A percentile compares a stretch with the other conserved stretches of the same genome.
phyloP scores from a whole-genome alignment of 768 basidiomycete species.

The Symmetrospora coprosmae region DNA sequence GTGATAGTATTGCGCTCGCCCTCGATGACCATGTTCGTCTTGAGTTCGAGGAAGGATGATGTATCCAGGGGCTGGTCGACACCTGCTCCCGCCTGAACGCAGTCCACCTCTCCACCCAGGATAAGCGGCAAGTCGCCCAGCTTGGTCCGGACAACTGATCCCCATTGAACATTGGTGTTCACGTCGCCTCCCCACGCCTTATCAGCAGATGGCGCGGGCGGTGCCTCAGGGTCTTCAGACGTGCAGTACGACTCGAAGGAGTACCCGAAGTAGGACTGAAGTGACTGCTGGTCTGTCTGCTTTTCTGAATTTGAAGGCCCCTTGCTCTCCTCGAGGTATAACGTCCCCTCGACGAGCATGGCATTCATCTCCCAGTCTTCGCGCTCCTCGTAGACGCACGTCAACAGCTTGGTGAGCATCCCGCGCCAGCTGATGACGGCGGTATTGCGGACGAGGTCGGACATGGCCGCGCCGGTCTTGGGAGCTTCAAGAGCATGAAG shows the following conservation, averaged over 20 bases:
- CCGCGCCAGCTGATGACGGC: slow-evolving; percentile 54
- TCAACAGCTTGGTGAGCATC: slow-evolving; percentile 74
- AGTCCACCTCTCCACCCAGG: slow-evolving; percentile 84
- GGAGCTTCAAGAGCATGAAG: background rate
- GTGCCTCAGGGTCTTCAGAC: slow-evolving; percentile 30
- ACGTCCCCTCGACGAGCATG: slow-evolving; percentile 47
- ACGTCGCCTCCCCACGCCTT: slow-evolving; percentile 42
- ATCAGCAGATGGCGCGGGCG: slow-evolving; percentile 18
- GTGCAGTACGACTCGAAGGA: slow-evolving; percentile 83
- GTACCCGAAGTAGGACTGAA: slow-evolving; percentile 64
- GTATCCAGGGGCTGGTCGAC: background rate
- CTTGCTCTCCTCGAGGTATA: slow-evolving; percentile 31
- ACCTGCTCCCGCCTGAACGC: slow-evolving; percentile 42
- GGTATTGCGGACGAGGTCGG: slow-evolving; percentile 32
- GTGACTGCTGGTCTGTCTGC: slow-evolving; percentile 49
- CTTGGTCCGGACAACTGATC: slow-evolving; percentile 72
- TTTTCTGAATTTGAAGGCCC: slow-evolving; percentile 21
- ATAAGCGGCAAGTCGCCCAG: slow-evolving; percentile 56
- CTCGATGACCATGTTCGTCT: slow-evolving; percentile 64
- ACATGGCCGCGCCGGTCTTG: background rate
- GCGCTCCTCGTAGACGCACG: slow-evolving; percentile 64
- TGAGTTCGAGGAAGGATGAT: slow-evolving; percentile 51
- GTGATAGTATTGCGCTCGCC: slow-evolving; percentile 48
- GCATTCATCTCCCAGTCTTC: slow-evolving; percentile 71
- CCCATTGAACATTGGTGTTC: slow-evolving; percentile 81